Conservation (phyloP, 345 rosid species). For the Aquilaria yunnanensis region DNA sequence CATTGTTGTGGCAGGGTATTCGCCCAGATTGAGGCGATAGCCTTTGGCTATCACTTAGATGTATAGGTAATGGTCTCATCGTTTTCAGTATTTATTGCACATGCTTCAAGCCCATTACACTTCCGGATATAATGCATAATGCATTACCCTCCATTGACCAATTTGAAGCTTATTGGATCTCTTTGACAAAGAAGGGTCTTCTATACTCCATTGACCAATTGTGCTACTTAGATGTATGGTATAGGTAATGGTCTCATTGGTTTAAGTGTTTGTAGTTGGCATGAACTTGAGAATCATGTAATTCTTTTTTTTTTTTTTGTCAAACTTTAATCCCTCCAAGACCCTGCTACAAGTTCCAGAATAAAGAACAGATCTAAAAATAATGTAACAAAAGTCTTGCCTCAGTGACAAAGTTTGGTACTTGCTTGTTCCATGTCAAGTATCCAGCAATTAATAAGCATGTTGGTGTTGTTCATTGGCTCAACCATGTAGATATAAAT, state of each 20-base stretch:
- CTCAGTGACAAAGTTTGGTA: background rate
- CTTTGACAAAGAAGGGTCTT: no score
- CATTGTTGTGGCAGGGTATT: no score
- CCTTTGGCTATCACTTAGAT: no score
- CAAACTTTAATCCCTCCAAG: background rate
- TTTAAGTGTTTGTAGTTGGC: background rate
- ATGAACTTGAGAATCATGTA: background rate
- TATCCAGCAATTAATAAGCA: constrained; percentile 99
- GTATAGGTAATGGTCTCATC: no score
- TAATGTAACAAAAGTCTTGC: background rate
- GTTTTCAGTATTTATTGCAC: no score
- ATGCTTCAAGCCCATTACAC: no score
- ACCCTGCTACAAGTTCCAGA: background rate
- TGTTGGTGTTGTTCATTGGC: constrained; percentile 98
- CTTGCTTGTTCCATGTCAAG: constrained; percentile 40
- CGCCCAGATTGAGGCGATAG: no score
- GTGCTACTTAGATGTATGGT: no score
- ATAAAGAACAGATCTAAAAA: background rate
- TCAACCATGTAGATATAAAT: constrained; percentile 79
- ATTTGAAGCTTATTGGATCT: no score
- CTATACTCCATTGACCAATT: background rate
- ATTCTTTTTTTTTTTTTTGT: background rate
- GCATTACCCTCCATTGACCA: no score
- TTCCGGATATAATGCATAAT: no score
- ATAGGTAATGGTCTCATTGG: no score